Evolutionary conservation across 768 basidiomycete genomes (phyloP).

Genomic region (Kwoniella europaea): DNA sequence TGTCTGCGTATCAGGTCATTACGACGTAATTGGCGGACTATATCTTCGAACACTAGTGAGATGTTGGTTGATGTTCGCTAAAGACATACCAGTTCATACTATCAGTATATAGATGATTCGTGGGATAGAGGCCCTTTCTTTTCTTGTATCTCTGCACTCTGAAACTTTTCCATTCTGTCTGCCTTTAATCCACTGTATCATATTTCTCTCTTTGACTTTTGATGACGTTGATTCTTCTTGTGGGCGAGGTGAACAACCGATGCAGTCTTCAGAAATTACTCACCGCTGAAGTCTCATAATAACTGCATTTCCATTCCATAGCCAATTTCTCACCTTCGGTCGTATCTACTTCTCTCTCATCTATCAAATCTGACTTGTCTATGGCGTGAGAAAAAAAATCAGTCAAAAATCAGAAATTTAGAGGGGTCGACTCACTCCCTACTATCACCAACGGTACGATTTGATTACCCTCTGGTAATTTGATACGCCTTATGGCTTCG

Average conservation of each 20-base stretch:
- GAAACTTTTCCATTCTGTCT: no score
- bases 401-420: neutral
- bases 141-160: no score
- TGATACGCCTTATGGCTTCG: slow-evolving; percentile 79
- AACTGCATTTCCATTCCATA: slow-evolving; percentile 29
- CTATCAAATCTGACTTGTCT: slow-evolving; percentile 69
- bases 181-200: no score
- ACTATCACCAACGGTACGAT: slow-evolving; percentile 80
- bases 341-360: slow-evolving; percentile 76
- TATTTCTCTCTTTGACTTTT: no score
- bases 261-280: slow-evolving; percentile 3
- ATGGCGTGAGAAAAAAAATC: neutral
- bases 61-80: slow-evolving; percentile 25
- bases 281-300: slow-evolving; percentile 46
- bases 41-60: slow-evolving; percentile 17
- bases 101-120: neutral
- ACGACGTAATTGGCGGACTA: slow-evolving; percentile 24
- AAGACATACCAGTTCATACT: no score
- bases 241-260: neutral
- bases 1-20: slow-evolving; percentile 4
- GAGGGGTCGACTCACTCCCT: slow-evolving; percentile 67
- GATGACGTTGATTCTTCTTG: no score
- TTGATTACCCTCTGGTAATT: slow-evolving; percentile 64
- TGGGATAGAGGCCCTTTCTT: no score
- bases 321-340: slow-evolving; percentile 37